Conservation (phyloP, 192 early-diverging fungal genomes). For the Diversispora epigaea region DNA sequence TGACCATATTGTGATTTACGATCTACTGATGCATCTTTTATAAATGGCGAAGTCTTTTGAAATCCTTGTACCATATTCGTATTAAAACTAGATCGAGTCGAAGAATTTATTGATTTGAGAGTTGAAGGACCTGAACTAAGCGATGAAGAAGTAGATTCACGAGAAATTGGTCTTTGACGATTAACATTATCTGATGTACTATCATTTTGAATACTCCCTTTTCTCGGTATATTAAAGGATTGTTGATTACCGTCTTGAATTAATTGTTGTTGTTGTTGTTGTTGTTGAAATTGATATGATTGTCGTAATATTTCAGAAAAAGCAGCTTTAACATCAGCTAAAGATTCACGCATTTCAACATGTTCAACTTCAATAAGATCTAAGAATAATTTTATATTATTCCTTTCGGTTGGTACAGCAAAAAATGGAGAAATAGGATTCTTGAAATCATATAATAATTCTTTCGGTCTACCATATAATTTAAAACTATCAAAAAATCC, state of each 20-base stretch:
- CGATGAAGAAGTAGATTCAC: constrained; percentile 10
- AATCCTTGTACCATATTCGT: not conserved
- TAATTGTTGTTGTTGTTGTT: not conserved
- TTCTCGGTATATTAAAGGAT: not conserved
- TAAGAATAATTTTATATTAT: constrained; percentile 25
- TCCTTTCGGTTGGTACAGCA: constrained; percentile 23
- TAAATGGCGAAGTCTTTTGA: not conserved
- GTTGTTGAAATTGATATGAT: constrained; percentile 18
- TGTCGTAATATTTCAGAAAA: constrained; percentile 44
- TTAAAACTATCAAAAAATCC: constrained; percentile 47
- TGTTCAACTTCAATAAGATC: constrained; percentile 21
- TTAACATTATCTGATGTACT: not conserved
- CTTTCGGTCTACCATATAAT: constrained; percentile 46
- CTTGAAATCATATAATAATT: constrained; percentile 38
- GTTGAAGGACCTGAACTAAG: not conserved
- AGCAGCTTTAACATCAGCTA: constrained; percentile 45
- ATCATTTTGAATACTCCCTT: not conserved
- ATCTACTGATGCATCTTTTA: not conserved
- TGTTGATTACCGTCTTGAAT: not conserved
- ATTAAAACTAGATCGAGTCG: not conserved
- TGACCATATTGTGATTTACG: not conserved
- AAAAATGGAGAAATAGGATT: constrained; percentile 28
- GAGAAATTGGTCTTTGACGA: constrained; percentile 11
- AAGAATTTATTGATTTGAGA: not conserved
- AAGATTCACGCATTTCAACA: constrained; percentile 34